These are phyloP conservation scores for Austroboletus novae-zelandiae DNA, from an alignment of 1,284 basidiomycete genomes.

Conservation along the genomic window DNA sequence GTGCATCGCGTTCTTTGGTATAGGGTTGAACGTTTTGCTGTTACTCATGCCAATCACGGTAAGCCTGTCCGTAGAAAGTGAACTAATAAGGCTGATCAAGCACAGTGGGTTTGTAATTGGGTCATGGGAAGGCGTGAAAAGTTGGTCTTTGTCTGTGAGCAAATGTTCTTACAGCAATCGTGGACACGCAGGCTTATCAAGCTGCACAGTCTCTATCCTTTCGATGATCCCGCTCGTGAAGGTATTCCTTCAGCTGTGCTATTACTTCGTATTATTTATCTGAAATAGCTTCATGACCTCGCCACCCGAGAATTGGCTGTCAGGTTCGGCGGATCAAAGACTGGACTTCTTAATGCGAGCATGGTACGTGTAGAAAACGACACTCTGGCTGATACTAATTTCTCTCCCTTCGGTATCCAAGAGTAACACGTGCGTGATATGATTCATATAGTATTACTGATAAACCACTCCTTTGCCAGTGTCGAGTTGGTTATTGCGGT, in stretches of 20 bases:
- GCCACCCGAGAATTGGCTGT: slow-evolving; percentile 74
- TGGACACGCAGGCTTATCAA: background rate
- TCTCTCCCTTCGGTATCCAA: slow-evolving; percentile 25
- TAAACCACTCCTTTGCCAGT: slow-evolving; percentile 34
- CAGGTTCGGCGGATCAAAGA: slow-evolving; percentile 73
- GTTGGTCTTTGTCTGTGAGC: slow-evolving; percentile 63
- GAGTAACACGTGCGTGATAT: slow-evolving; percentile 62
- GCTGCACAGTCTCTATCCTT: slow-evolving; percentile 54
- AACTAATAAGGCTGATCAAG: background rate
- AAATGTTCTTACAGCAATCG: background rate
- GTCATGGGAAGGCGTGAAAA: slow-evolving; percentile 55
- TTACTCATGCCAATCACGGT: slow-evolving; percentile 61
- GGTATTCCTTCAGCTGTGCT: slow-evolving; percentile 36
- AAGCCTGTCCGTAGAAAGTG: slow-evolving; percentile 20
- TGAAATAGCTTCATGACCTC: slow-evolving; percentile 68
- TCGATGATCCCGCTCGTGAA: slow-evolving; percentile 73
- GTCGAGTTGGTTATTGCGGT: slow-evolving; percentile 75
- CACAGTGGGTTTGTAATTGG: slow-evolving; percentile 63
- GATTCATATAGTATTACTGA: background rate
- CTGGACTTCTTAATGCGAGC: slow-evolving; percentile 80
- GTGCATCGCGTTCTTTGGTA: background rate
- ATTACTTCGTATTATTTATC: slow-evolving; percentile 7
- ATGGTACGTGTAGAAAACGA: slow-evolving; percentile 47
- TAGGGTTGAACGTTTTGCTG: slow-evolving; percentile 68
- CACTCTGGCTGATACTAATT: slow-evolving; percentile 7